Base-by-base conservation (phyloP, 805 yeast genomes). In the Jamesozyma lodderae region DNA sequence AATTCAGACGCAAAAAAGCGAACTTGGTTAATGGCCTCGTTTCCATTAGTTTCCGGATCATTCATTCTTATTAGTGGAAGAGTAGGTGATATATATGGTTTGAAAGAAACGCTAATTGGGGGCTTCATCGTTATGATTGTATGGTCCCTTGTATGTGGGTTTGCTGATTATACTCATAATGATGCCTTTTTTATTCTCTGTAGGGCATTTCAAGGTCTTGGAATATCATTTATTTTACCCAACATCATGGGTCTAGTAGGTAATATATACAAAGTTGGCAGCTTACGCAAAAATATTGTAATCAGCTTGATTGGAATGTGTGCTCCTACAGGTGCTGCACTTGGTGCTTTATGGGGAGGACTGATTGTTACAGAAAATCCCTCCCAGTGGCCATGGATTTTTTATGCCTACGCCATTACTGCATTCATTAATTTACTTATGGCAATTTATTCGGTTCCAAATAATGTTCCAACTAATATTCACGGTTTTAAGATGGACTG, bases 1-100 rank as follows among this genome's bases (percentile, higher is more conserved):
- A 45, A 58, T 16, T 48, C 65, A 1, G 46, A 56, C 6, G 40
- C 44, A 4, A 55, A 57, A 2, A 62, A 64, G 33, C 65, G 69
- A 40, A 47, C 69, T 19, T 79, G 92, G 90, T 75, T 75, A 51
- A 68, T 77, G 66, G 85, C 87, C 1, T 72, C 83, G 1, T 80
- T 73, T 52, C 76, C 85, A 0, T 59, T 81, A 38, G 74, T 84
- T 0, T 74, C 79, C 4, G 88, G 90, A 9, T 78, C 90, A 0
- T 75, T 81, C 44, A 81, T 81, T 34, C 57, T 82, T 25, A 63
- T 77, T 4, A 70, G 80, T 24, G 90, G 92, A 7, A 67, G 78
- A 35, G 51, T 79, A 30, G 92, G 94, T 21, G 94, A 82, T 50
- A 61, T 80, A 9, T 74, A 72, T 46, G 90, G 90, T 0, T 64